These are phyloP conservation scores for Cicer judaicum DNA, from an alignment of 306 rosid genomes.

Conservation along the genomic window DNA sequence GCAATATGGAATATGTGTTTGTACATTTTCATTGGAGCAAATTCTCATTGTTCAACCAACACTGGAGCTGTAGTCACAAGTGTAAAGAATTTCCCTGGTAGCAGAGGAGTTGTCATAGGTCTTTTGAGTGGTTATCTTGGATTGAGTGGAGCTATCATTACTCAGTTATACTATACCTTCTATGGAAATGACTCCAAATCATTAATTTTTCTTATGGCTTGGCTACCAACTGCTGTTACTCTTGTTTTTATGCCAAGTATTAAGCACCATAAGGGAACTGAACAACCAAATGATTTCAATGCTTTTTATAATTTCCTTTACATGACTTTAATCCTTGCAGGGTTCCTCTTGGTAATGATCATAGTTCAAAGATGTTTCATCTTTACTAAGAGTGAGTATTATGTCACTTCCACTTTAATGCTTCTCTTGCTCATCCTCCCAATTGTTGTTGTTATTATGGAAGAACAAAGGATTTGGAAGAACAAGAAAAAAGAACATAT, in stretches of 20 bases:
- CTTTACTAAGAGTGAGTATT: conserved; percentile 47
- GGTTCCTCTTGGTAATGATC: conserved; percentile 57
- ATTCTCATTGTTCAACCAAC: conserved; percentile 55
- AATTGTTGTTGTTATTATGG: conserved; percentile 47
- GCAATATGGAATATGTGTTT: conserved; percentile 46
- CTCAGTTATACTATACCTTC: conserved; percentile 54
- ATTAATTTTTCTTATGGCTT: conserved; percentile 64
- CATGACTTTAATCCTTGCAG: conserved; percentile 59
- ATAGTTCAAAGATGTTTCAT: conserved; percentile 52
- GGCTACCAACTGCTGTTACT: conserved; percentile 68
- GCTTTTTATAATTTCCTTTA: conserved; percentile 68
- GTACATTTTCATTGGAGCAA: conserved; percentile 49
- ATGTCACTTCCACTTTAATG: conserved; percentile 43
- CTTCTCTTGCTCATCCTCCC: conserved; percentile 65
- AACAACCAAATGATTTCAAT: conserved; percentile 50
- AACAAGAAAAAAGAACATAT: conserved; percentile 19
- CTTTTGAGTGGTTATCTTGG: conserved; percentile 47
- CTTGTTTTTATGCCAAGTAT: conserved; percentile 55
- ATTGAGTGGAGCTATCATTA: conserved; percentile 51
- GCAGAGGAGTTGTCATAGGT: conserved; percentile 49
- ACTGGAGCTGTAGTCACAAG: conserved; percentile 52
- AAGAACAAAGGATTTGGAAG: conserved; percentile 54
- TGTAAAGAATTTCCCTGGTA: conserved; percentile 55
- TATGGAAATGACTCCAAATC: conserved; percentile 60
- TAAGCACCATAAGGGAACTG: conserved; percentile 42